Evolutionary conservation across 257 asterid species (phyloP).

Genomic region (Przewalskia tangutica): DNA sequence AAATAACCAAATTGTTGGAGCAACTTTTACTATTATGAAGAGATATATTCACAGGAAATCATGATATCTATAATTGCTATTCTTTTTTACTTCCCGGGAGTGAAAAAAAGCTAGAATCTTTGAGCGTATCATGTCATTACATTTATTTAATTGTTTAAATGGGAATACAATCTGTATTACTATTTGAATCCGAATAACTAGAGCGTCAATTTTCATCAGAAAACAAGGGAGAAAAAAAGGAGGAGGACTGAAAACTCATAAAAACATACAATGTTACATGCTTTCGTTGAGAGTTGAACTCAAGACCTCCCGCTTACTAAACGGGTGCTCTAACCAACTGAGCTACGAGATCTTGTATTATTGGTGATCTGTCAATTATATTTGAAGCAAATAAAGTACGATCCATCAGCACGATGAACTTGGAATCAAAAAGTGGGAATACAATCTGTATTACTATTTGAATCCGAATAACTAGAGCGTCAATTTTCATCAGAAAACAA

Average conservation of each 20-base stretch:
- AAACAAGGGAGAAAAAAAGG: not conserved
- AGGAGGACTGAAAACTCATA: not conserved
- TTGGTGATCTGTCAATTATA: no score
- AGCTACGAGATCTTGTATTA: slow-evolving; percentile 51
- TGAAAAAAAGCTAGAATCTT: not conserved
- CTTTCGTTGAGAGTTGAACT: slow-evolving; percentile 30
- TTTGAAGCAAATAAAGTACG: no score
- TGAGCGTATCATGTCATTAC: not conserved
- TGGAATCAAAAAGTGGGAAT: no score
- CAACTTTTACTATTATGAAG: not conserved
- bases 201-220: not conserved
- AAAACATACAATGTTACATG: no score
- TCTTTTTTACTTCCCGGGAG: not conserved
- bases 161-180: no score
- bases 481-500: not conserved
- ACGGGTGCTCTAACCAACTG: slow-evolving; percentile 99
- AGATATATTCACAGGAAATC: not conserved
- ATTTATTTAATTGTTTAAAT: no score
- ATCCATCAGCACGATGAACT: no score
- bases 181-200: not conserved
- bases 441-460: no score
- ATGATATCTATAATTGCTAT: not conserved
- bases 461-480: not conserved
- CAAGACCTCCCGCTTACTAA: slow-evolving; percentile 99
- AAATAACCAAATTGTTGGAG: not conserved